Evolutionary conservation across 306 rosid species (phyloP).

Genomic region (Cercis canadensis): DNA sequence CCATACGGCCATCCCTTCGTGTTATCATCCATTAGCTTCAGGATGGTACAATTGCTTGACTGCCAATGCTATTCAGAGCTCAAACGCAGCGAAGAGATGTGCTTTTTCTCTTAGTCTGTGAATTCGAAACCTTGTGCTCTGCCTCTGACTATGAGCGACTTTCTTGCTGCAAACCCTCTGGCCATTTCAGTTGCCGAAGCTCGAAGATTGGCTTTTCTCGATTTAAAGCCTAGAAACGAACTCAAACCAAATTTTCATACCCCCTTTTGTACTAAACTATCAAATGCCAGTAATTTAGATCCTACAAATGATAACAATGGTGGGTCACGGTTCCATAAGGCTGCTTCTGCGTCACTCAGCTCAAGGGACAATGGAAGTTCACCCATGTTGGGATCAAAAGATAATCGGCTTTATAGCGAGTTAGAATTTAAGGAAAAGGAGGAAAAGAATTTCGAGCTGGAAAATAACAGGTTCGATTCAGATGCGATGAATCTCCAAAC

Average conservation of each 20-base stretch:
- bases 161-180: slow-evolving; percentile 44
- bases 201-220: slow-evolving; percentile 36
- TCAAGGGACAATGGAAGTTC: slow-evolving; percentile 33
- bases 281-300: slow-evolving; percentile 28
- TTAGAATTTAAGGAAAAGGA: slow-evolving; percentile 56
- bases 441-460: slow-evolving; percentile 38
- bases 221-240: slow-evolving; percentile 29
- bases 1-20: too few species aligned
- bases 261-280: slow-evolving; percentile 29
- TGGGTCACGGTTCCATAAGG: neutral
- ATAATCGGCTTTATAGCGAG: slow-evolving; percentile 41
- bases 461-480: slow-evolving; percentile 27
- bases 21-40: too few species aligned
- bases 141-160: slow-evolving; percentile 48
- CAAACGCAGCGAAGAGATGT: neutral
- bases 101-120: neutral
- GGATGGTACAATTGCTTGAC: too few species aligned
- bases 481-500: slow-evolving; percentile 15
- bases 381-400: slow-evolving; percentile 28
- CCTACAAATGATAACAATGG: slow-evolving; percentile 20
- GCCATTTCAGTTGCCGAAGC: slow-evolving; percentile 46
- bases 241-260: slow-evolving; percentile 5
- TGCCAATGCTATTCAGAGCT: too few species aligned
- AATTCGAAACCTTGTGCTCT: neutral
- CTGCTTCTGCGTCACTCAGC: neutral